Conservation (phyloP, 352 stramenopile species). For the Phytophthora nicotianae region DNA sequence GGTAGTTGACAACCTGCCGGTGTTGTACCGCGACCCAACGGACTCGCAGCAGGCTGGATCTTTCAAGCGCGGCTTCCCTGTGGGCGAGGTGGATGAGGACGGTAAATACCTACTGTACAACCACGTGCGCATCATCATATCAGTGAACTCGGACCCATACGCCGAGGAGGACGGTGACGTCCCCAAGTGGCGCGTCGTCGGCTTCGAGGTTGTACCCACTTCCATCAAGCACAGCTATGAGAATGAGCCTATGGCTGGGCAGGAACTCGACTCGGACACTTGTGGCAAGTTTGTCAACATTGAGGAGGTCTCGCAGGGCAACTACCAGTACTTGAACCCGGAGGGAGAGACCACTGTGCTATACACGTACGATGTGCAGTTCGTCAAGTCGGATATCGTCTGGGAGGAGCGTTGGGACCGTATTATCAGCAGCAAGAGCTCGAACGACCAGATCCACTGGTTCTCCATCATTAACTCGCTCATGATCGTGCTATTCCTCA, state of each 20-base stretch:
- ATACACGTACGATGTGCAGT: constrained; percentile 99
- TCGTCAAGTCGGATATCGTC: constrained; percentile 92
- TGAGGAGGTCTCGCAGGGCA: constrained; percentile 77
- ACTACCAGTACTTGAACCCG: constrained; percentile 85
- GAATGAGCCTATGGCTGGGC: constrained; percentile 78
- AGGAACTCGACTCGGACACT: constrained; percentile 82
- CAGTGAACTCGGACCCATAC: constrained; percentile 91
- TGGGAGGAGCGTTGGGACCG: constrained; percentile 99
- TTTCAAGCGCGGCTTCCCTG: constrained; percentile 92
- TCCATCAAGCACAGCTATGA: constrained; percentile 94
- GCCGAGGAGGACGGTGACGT: constrained; percentile 49
- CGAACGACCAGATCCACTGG: constrained; percentile 99
- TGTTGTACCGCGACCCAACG: constrained; percentile 83
- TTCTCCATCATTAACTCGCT: constrained; percentile 99
- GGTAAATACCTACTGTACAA: constrained; percentile 98
- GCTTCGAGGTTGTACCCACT: constrained; percentile 96
- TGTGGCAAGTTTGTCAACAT: constrained; percentile 91
- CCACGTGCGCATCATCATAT: constrained; percentile 96
- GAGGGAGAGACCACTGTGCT: constrained; percentile 87
- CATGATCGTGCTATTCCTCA: constrained; percentile 99
- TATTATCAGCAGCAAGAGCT: constrained; percentile 96
- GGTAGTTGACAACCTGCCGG: constrained; percentile 93
- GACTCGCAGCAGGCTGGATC: constrained; percentile 68
- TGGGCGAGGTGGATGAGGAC: constrained; percentile 92
- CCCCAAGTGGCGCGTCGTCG: constrained; percentile 91